Conservation (phyloP, 176 grass and related monocot genomes). For the Coix lacrymajobi region DNA sequence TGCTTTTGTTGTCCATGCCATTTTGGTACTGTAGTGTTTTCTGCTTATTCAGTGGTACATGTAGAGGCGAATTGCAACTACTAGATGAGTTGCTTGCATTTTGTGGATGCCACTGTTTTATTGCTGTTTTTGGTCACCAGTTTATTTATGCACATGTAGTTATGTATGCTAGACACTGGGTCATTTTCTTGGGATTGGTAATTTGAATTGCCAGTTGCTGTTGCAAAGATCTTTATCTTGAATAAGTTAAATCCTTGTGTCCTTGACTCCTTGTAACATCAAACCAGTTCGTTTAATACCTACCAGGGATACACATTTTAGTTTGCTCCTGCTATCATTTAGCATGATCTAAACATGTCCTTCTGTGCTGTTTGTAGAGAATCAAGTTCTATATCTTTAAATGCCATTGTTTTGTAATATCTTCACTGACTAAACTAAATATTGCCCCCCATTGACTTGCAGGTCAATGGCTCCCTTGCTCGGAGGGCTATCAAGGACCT, state of each 20-base stretch:
- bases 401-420: not conserved
- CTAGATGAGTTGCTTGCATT: not conserved
- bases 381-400: too few species aligned
- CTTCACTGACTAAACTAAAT: not conserved
- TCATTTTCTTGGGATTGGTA: not conserved
- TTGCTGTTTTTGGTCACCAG: not conserved
- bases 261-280: not conserved
- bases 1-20: not conserved
- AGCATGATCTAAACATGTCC: not conserved
- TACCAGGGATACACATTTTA: not conserved
- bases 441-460: not conserved
- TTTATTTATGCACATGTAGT: not conserved
- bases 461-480: conserved; percentile 36
- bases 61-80: not conserved
- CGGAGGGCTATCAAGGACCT: conserved; percentile 45
- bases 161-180: too few species aligned
- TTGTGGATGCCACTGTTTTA: not conserved
- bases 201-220: not conserved
- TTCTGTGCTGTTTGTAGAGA: not conserved
- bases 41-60: not conserved
- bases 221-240: not conserved
- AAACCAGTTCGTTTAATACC: not conserved
- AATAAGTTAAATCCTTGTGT: not conserved
- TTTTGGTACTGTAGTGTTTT: not conserved
- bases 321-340: not conserved